Evolutionary conservation across 192 early-diverging fungal species (phyloP).

Genomic region (Coemansia sp.): DNA sequence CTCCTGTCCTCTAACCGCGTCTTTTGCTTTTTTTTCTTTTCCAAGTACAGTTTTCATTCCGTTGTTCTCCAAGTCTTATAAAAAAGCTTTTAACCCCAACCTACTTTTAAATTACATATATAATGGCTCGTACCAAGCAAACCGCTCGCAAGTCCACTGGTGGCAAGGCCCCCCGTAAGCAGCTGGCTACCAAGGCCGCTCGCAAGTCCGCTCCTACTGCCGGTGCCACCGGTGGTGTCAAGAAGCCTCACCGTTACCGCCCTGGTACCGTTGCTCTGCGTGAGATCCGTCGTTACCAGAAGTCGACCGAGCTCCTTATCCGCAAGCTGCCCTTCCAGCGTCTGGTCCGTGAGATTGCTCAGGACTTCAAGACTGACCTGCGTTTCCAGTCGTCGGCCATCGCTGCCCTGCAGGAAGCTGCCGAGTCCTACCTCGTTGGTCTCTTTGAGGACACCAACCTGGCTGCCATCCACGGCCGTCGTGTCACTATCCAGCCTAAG

Average conservation of each 20-base stretch:
- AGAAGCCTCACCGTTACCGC: conserved; percentile 84
- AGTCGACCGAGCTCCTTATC: conserved; percentile 92
- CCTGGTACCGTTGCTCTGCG: conserved; percentile 89
- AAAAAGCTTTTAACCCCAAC: too few species aligned
- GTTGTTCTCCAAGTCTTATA: too few species aligned
- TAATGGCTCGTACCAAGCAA: conserved; percentile 62
- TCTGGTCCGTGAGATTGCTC: conserved; percentile 97
- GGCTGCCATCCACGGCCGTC: conserved; percentile 99
- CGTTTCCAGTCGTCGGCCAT: conserved; percentile 99
- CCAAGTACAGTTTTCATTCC: not conserved
- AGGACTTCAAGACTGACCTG: conserved; percentile 99
- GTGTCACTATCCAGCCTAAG: conserved; percentile 99
- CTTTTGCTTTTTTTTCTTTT: conserved; percentile 1
- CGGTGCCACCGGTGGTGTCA: conserved; percentile 87
- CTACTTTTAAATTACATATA: too few species aligned
- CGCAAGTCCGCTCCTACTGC: conserved; percentile 91
- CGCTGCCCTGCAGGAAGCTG: conserved; percentile 97
- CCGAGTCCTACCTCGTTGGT: conserved; percentile 88
- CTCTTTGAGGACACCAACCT: conserved; percentile 99
- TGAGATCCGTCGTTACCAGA: conserved; percentile 93
- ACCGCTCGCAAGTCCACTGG: conserved; percentile 99
- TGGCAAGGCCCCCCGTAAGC: conserved; percentile 98
- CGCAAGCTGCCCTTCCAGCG: conserved; percentile 93
- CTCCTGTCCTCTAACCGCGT: not conserved
- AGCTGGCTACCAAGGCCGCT: conserved; percentile 92